Base-by-base conservation (phyloP, 208 protist species). In the Leishmania aethiopica region DNA sequence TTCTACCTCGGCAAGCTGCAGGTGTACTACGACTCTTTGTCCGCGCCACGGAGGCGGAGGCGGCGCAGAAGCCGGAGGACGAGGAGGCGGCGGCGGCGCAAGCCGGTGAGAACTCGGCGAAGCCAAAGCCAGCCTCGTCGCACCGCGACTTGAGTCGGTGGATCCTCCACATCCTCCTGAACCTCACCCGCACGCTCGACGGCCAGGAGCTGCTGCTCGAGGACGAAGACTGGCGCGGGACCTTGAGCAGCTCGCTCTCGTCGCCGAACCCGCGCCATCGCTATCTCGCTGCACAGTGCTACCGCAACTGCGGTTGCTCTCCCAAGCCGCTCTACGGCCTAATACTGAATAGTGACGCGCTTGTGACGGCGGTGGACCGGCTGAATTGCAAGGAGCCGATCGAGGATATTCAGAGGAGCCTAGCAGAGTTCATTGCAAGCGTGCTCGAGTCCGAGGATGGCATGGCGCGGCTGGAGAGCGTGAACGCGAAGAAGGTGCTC, bases 1-100 rank as follows among this genome's bases (percentile, higher is more conserved):
- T 97, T 95, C 79, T 96, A 95, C 55, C 75, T 97, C 3, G 84
- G 86, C 28, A 96, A 94, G 83, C 85, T 97, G 77, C 89, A 94
- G 75, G 79, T 81, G 22, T 89, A 91, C 78, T 93, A 93, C 83
- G 84, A 86, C 83, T 83, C 10, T 88, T 93, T 60, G 74, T 25
- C 11, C 22, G 40, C 40, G 73, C 64, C 3, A 79, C 73, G 51
- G 88, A 86, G 67, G 75, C 11, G 28, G 81, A 80, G 53, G 83
- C 42, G 1, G 62, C 49, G 25, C 49, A 7, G 45, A 28, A 3
- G 37, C 37, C 15, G 37, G 25, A 71, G 42, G 5, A 19, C 62
- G 62, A 17, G 32, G 69, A 64, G 22, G 32, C 15, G 49, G 73
- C 15, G 49, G 73, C 17, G 11, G 71, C 45, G 22, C 25, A 45